phyloP scores from a whole-genome alignment of 1,284 basidiomycete genomes.

The Ustilago nuda region DNA sequence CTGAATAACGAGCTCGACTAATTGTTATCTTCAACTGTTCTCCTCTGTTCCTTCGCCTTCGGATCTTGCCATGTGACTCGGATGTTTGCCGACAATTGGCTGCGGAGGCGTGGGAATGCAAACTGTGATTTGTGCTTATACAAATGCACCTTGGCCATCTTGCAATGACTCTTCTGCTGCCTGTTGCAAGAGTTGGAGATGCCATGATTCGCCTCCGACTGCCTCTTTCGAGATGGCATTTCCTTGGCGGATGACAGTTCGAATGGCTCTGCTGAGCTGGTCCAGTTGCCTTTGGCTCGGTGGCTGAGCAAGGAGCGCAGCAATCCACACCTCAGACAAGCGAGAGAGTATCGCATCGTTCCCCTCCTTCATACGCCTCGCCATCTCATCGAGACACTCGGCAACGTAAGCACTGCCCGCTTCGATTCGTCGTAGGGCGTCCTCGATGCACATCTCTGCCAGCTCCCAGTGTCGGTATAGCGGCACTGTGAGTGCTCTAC shows the following conservation, averaged over 20 bases:
- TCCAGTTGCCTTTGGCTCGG: slow-evolving; percentile 9
- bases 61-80: background rate
- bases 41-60: too few relatives aligned
- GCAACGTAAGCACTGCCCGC: slow-evolving; percentile 20
- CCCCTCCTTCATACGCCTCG: slow-evolving; percentile 13
- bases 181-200: slow-evolving; percentile 34
- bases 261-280: slow-evolving; percentile 6
- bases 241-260: slow-evolving; percentile 6
- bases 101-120: too few relatives aligned
- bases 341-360: slow-evolving; percentile 28
- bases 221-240: slow-evolving; percentile 16
- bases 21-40: too few relatives aligned
- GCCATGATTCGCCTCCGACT: slow-evolving; percentile 40
- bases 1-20: too few relatives aligned
- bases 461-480: slow-evolving; percentile 50
- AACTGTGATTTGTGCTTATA: slow-evolving; percentile 12
- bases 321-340: slow-evolving; percentile 28
- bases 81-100: background rate
- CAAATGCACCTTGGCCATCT: slow-evolving; percentile 50
- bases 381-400: slow-evolving; percentile 16
- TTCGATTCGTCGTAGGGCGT: slow-evolving; percentile 14
- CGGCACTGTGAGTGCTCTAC: slow-evolving; percentile 29
- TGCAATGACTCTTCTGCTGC: slow-evolving; percentile 36
- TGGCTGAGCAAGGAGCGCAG: slow-evolving; percentile 7
- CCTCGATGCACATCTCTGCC: slow-evolving; percentile 21